These are phyloP conservation scores for Yarrowia sp. DNA, from an alignment of 805 yeast genomes.

Conservation along the genomic window DNA sequence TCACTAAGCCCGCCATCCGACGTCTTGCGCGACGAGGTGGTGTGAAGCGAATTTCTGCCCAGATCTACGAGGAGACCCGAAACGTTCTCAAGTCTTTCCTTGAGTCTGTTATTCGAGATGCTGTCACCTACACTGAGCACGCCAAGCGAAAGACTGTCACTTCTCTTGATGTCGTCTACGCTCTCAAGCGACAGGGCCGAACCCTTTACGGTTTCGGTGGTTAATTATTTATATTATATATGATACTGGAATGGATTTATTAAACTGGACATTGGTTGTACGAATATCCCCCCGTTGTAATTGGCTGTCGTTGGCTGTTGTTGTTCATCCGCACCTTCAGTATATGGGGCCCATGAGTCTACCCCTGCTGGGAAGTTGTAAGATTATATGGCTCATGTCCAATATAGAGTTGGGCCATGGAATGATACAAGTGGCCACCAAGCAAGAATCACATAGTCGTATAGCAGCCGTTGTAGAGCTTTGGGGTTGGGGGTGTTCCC, in stretches of 20 bases:
- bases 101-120: slow-evolving; percentile 97
- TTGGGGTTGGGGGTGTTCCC: too few relatives aligned
- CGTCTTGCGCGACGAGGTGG: slow-evolving; percentile 99
- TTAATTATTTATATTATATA: slow-evolving; percentile 45
- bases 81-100: slow-evolving; percentile 92
- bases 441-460: too few relatives aligned
- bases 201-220: slow-evolving; percentile 99
- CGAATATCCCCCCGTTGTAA: too few relatives aligned
- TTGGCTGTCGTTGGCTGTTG: too few relatives aligned
- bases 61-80: slow-evolving; percentile 98
- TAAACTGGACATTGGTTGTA: neutral
- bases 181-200: slow-evolving; percentile 99
- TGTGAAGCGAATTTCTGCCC: slow-evolving; percentile 99
- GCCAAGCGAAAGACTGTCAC: slow-evolving; percentile 99
- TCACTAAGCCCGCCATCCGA: slow-evolving; percentile 99
- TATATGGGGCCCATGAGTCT: too few relatives aligned
- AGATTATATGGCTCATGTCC: too few relatives aligned
- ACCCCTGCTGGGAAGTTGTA: too few relatives aligned
- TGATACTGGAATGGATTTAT: slow-evolving; percentile 3
- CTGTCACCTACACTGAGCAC: slow-evolving; percentile 99
- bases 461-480: too few relatives aligned
- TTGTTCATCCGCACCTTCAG: too few relatives aligned
- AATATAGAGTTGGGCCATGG: too few relatives aligned
- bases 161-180: slow-evolving; percentile 96
- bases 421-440: too few relatives aligned